Conservation (phyloP, 768 basidiomycete species). For the Steccherinum ochraceum region DNA sequence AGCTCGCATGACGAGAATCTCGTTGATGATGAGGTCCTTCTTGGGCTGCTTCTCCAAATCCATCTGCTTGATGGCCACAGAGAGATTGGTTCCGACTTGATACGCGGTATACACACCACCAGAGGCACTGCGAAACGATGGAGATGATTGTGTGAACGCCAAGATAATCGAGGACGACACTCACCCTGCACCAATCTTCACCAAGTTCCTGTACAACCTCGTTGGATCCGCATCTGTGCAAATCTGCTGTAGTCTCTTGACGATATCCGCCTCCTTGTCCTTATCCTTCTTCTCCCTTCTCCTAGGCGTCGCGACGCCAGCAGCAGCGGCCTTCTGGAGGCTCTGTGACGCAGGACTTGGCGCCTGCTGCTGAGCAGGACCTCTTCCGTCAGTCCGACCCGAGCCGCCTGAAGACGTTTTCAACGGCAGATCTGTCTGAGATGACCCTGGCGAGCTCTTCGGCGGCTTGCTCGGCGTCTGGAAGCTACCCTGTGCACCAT, state of each 20-base stretch:
- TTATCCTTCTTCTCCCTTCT: constrained; percentile 86
- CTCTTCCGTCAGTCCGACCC: constrained; percentile 1
- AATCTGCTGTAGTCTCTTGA: constrained; percentile 85
- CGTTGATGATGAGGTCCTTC: constrained; percentile 99
- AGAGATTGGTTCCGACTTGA: constrained; percentile 90
- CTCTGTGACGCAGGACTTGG: constrained; percentile 60
- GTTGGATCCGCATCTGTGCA: constrained; percentile 98
- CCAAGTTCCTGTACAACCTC: constrained; percentile 81
- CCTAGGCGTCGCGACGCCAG: constrained; percentile 76
- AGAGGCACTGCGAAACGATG: constrained; percentile 70
- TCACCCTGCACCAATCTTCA: constrained; percentile 98
- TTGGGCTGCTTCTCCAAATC: constrained; percentile 99
- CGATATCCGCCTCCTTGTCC: constrained; percentile 69
- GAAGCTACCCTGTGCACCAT: constrained; percentile 3
- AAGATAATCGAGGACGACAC: too few species aligned
- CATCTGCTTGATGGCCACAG: constrained; percentile 99
- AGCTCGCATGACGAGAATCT: constrained; percentile 98
- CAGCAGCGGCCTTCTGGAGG: constrained; percentile 52
- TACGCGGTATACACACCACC: constrained; percentile 99
- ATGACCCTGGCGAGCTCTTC: constrained; percentile 35
- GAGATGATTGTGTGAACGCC: too few species aligned
- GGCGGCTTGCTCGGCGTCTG: constrained; percentile 13
- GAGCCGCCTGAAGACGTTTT: constrained; percentile 5
- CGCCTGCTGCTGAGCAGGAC: constrained; percentile 17
- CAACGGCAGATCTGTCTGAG: constrained; percentile 43